Percentiles rank a stretch among this genome's conserved stretches.
Conservation (phyloP, 2,329 filamentous ascomycete species). For the Cercospora beticola region DNA sequence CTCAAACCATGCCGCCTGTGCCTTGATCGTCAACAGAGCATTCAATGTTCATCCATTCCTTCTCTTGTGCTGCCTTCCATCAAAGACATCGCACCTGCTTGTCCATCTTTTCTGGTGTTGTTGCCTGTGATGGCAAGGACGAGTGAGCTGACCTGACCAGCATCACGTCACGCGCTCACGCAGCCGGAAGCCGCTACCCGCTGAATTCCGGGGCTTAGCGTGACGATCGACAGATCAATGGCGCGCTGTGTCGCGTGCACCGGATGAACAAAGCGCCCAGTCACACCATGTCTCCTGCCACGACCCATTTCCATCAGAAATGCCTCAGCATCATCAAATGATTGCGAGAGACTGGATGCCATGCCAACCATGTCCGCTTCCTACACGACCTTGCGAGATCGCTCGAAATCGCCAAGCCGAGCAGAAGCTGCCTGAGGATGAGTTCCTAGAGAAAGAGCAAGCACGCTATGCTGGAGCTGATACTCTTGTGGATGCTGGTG, state of each 20-base stretch:
- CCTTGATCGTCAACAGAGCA: neutral
- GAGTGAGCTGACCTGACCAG: neutral
- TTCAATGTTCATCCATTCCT: neutral
- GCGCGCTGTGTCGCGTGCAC: constrained; percentile 3
- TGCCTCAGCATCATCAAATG: neutral
- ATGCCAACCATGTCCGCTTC: neutral
- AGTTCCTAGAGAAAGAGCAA: neutral
- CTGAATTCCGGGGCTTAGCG: constrained; percentile 5
- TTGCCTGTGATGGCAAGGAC: neutral
- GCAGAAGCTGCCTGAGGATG: neutral
- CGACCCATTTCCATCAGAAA: neutral
- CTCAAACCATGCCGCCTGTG: neutral
- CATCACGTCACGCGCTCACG: neutral
- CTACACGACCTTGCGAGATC: neutral
- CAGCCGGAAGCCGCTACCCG: neutral
- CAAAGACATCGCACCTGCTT: neutral
- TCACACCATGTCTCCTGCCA: neutral
- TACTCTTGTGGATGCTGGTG: neutral
- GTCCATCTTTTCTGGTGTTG: neutral
- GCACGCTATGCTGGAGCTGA: neutral
- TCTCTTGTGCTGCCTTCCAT: neutral
- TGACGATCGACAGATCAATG: constrained; percentile 8
- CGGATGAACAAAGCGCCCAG: neutral
- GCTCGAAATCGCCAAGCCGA: neutral
- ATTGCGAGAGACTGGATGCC: neutral